These are phyloP conservation scores for Hymenoscyphus fructigenus DNA, from an alignment of 2,329 filamentous ascomycete genomes.

Conservation along the genomic window DNA sequence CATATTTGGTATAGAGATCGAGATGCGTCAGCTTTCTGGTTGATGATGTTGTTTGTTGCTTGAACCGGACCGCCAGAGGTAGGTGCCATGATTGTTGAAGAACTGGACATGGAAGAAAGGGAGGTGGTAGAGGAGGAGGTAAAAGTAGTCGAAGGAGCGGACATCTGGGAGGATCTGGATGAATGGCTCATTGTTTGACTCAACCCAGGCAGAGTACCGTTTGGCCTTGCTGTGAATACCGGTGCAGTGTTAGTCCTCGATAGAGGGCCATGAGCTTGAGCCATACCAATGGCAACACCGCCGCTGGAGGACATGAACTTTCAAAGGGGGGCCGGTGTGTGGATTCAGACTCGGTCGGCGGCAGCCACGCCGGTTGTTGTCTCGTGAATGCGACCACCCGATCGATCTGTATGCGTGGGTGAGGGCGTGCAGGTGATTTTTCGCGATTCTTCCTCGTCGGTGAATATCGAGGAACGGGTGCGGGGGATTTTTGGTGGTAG, in stretches of 20 bases:
- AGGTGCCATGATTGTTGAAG: slow-evolving; percentile 38
- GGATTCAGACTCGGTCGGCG: slow-evolving; percentile 13
- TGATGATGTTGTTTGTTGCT: slow-evolving; percentile 92
- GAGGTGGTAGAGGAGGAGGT: slow-evolving; percentile 39
- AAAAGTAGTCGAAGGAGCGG: slow-evolving; percentile 56
- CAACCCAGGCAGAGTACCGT: slow-evolving; percentile 26
- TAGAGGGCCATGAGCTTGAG: slow-evolving; percentile 35
- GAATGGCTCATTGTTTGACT: slow-evolving; percentile 39
- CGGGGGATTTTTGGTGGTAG: slow-evolving; percentile 4
- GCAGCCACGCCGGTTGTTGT: slow-evolving; percentile 22
- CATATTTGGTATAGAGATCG: slow-evolving; percentile 95
- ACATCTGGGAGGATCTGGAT: slow-evolving; percentile 60
- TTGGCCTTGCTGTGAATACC: slow-evolving; percentile 28
- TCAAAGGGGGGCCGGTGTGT: neutral
- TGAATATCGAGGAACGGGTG: neutral
- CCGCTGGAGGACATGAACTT: slow-evolving; percentile 34
- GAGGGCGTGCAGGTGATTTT: neutral
- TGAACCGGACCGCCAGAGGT: slow-evolving; percentile 61
- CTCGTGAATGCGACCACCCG: slow-evolving; percentile 5
- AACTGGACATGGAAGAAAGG: slow-evolving; percentile 35
- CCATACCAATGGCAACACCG: slow-evolving; percentile 33
- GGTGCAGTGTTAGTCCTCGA: slow-evolving; percentile 36
- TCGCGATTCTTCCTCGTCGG: neutral
- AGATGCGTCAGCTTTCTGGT: slow-evolving; percentile 89
- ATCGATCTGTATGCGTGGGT: neutral